These are phyloP conservation scores for Crepidotus variabilis DNA, from an alignment of 768 basidiomycete genomes.

Conservation along the genomic window DNA sequence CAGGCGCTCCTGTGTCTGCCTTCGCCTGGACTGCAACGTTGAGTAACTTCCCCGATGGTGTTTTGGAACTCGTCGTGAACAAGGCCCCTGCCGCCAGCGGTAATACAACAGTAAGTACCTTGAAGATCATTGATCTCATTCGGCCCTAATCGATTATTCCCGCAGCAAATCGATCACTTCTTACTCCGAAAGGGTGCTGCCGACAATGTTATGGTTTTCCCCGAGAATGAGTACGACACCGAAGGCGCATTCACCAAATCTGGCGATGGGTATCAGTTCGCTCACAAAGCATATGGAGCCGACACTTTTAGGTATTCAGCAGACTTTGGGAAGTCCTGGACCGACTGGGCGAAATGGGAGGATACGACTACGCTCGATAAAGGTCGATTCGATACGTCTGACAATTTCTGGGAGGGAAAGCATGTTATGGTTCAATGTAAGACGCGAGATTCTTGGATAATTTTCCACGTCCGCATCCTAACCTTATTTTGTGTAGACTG, in stretches of 20 bases:
- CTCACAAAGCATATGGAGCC: conserved; percentile 81
- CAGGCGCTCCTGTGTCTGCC: conserved; percentile 51
- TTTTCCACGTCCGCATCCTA: too few relatives aligned
- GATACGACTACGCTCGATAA: conserved; percentile 61
- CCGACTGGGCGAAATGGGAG: conserved; percentile 78
- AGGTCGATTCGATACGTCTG: conserved; percentile 45
- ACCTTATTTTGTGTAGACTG: too few relatives aligned
- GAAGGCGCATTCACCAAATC: conserved; percentile 50
- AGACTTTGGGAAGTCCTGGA: conserved; percentile 86
- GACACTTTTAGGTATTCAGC: conserved; percentile 84
- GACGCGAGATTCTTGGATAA: conserved; percentile 26
- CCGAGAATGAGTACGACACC: conserved; percentile 72
- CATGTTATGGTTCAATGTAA: conserved; percentile 89
- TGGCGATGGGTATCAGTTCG: conserved; percentile 68
- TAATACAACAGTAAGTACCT: conserved; percentile 49
- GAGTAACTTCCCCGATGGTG: conserved; percentile 74
- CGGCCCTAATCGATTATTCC: conserved; percentile 4
- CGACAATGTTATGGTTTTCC: conserved; percentile 85
- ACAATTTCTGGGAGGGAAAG: conserved; percentile 73
- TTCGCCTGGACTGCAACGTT: conserved; percentile 80
- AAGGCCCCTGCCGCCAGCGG: conserved; percentile 42
- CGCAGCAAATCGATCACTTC: conserved; percentile 67
- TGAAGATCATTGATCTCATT: conserved; percentile 4
- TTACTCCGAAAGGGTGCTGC: conserved; percentile 75
- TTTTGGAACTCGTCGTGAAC: conserved; percentile 67